phyloP scores from a whole-genome alignment of 768 basidiomycete genomes.

The Leucogyrophana mollusca region DNA sequence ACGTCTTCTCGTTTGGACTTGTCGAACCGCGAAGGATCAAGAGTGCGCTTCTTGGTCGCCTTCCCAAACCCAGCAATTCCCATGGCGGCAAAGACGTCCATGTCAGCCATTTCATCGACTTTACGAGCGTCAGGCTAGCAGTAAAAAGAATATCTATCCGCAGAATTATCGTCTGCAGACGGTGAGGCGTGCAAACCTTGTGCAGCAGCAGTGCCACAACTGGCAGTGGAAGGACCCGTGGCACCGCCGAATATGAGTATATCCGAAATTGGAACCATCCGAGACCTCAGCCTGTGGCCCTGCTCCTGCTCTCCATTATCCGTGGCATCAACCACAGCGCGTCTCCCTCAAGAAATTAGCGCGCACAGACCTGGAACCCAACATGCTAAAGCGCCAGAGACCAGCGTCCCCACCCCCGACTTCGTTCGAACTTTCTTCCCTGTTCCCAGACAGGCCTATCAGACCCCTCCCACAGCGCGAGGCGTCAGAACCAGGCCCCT shows the following conservation, averaged over 20 bases:
- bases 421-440: slow-evolving; percentile 22
- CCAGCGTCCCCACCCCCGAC: slow-evolving; percentile 42
- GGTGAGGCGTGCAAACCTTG: background rate
- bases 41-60: slow-evolving; percentile 56
- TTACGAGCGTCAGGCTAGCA: too few species aligned
- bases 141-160: too few species aligned
- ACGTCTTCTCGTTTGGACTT: slow-evolving; percentile 62
- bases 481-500: slow-evolving; percentile 7
- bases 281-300: too few species aligned
- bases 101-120: slow-evolving; percentile 44
- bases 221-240: slow-evolving; percentile 6
- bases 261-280: too few species aligned
- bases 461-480: slow-evolving; percentile 12
- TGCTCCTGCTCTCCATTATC: too few species aligned
- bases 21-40: slow-evolving; percentile 79
- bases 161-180: background rate
- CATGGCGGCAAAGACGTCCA: slow-evolving; percentile 79
- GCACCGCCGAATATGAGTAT: background rate
- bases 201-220: slow-evolving; percentile 1
- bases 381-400: slow-evolving; percentile 58
- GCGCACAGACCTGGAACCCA: background rate
- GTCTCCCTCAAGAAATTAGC: too few species aligned
- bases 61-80: slow-evolving; percentile 86
- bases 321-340: too few species aligned
- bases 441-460: slow-evolving; percentile 11